Percentiles rank a stretch among this genome's conserved stretches.
Evolutionary conservation across 306 rosid species (phyloP).

Genomic region (Quercus bicolor): DNA sequence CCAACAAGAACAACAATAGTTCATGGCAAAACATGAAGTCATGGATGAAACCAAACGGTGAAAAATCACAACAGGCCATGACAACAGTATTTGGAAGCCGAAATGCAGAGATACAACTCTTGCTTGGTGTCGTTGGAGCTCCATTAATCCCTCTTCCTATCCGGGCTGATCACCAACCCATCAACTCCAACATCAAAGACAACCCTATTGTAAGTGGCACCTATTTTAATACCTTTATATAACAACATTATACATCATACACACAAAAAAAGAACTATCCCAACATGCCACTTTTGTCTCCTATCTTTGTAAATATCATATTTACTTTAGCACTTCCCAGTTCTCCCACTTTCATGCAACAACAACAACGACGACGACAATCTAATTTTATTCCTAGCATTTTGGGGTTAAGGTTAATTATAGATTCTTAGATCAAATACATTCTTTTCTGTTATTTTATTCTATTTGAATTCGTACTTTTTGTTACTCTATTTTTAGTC

Average conservation of each 20-base stretch:
- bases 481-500: no score
- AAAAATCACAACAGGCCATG: slow-evolving; percentile 37
- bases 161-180: slow-evolving; percentile 41
- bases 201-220: slow-evolving; percentile 59
- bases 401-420: no score
- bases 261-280: not conserved
- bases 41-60: slow-evolving; percentile 58
- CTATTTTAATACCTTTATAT: no score
- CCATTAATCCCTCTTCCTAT: slow-evolving; percentile 79
- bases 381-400: no score
- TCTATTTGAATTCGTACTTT: no score
- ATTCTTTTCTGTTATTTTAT: no score
- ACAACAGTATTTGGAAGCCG: slow-evolving; percentile 53
- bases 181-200: slow-evolving; percentile 66
- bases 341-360: no score
- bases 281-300: not conserved
- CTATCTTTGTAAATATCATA: no score
- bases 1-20: slow-evolving; percentile 35
- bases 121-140: slow-evolving; percentile 88
- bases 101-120: slow-evolving; percentile 70
- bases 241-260: no score
- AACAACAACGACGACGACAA: no score
- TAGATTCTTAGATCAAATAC: no score
- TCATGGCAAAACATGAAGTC: slow-evolving; percentile 84
- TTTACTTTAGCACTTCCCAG: no score